Percentiles rank a stretch among this genome's conserved stretches.
Evolutionary conservation across 2,329 filamentous ascomycete genomes (phyloP).

Genomic region (Mariannaea elegans): DNA sequence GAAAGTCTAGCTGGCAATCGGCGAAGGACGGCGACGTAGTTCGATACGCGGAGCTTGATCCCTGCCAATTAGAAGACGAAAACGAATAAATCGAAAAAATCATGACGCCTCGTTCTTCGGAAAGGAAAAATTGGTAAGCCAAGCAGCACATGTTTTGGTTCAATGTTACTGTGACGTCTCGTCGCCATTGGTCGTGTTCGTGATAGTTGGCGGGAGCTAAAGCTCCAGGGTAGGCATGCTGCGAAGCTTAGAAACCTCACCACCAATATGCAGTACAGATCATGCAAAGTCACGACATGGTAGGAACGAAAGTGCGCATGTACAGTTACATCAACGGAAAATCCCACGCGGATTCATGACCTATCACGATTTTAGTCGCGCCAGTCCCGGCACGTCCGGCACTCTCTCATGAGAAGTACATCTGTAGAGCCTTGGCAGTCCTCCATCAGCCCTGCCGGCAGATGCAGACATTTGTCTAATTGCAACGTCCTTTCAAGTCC

Average conservation of each 20-base stretch:
- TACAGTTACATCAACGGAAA: background rate
- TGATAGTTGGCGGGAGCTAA: background rate
- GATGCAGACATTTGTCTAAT: too few relatives aligned
- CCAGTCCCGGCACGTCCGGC: constrained; percentile 1
- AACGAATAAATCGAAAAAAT: too few relatives aligned
- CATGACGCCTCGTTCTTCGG: too few relatives aligned
- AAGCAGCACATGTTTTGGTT: background rate
- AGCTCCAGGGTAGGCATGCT: background rate
- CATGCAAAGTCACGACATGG: too few relatives aligned
- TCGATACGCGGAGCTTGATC: too few relatives aligned
- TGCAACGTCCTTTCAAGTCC: background rate
- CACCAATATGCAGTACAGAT: too few relatives aligned
- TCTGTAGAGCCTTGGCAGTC: background rate
- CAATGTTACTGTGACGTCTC: background rate
- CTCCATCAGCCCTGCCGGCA: constrained; percentile 13
- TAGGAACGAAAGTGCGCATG: too few relatives aligned
- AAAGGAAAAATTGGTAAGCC: background rate
- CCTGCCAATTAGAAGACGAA: too few relatives aligned
- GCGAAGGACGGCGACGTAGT: too few relatives aligned
- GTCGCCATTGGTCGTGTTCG: background rate
- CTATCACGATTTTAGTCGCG: background rate
- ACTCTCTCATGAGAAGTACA: too few relatives aligned
- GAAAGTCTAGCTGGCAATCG: too few relatives aligned
- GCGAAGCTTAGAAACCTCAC: background rate
- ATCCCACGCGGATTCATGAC: background rate